Base-by-base conservation (phyloP, 1,139 yeast genomes). In the Debaryomycetaceae sp. region DNA sequence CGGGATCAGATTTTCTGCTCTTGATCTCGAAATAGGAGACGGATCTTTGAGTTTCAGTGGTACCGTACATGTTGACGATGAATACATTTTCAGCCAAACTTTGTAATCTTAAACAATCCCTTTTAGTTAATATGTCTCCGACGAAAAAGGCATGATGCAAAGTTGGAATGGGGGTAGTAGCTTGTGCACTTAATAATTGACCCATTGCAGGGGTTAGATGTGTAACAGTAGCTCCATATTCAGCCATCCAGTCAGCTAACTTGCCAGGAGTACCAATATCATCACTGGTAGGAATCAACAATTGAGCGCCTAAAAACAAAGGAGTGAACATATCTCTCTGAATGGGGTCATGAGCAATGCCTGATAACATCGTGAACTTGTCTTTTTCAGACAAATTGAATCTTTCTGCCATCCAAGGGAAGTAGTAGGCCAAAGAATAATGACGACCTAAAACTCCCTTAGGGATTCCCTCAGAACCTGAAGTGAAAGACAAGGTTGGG, bases 181-280 rank as follows among this genome's bases (percentile, higher is more conserved):
- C 99, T 68, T 93, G 97, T 2, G 99, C 97, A 52, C 96, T 86
- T 57, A 95, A 76, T 49, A 93, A 74, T 68, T 93, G 99, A 50
- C 99, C 99, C 99, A 95, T 93, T 4, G 99, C 99, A 6, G 99
- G 99, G 0, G 99, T 93, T 66, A 93, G 77, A 65, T 93, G 99
- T 1, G 99, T 93, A 1, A 93, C 97, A 3, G 97, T 85, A 27
- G 98, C 97, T 22, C 87, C 88, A 57, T 90, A 81, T 49, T 78
- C 82, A 35, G 86, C 82, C 96, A 95, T 90, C 99, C 99, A 93
- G 56, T 88, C 95, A 5, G 99, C 99, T 45, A 93, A 75, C 60
- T 85, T 84, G 36, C 99, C 99, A 6, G 99, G 99, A 5, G 99
- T 93, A 42, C 99, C 99, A 59, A 93, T 93, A 63, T 95, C 99